Evolutionary conservation across 176 grass and related monocot genomes (phyloP), one percentile per base, ranked within the genome.

Genomic region (Aegilops umbellulata): DNA sequence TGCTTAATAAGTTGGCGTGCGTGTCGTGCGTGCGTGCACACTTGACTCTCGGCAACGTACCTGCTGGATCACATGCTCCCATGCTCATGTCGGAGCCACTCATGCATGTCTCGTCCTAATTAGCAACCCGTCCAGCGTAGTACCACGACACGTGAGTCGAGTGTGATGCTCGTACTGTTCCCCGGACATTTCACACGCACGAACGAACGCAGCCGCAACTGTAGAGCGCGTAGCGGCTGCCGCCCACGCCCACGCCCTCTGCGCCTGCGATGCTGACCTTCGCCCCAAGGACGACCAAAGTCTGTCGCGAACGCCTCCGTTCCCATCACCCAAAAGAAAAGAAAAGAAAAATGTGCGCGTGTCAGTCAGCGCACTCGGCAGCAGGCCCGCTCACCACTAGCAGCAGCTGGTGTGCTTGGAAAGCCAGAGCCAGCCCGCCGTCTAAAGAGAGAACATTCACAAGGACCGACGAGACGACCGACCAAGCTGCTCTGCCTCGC

Each of bases 401-500:
- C 22, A 25, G 31, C 36, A 42, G 39, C 39, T 26, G 7, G 23
- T 74, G 39, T 74, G 70, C 39, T 23, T 26, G 70, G 39, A 74
- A 74, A 73, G 39, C 39, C 39, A 10, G 38, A 10, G 38, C 68
- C 3, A 71, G 39, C 46, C 14, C 8, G 69, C 69, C 69, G 13
- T 72, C 34, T 36, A 41, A 71, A 74, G 70, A 23, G 39, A 74
- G 70, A 74, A 74, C 23, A 74, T 74, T 74, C 70, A 74, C 70
- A 27, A 46, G 44, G 49, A 51, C 4, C 4, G 69, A 46, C 70
- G 38, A 73, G 11, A 39, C 69, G 6, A 46, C 69, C 39, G 23
- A 26, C 70, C 38, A 17, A 74, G 70, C 39, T 38, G 67, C 65
- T 4, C 65, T 14, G 39, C 68, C 20, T 41, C 35, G 69, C 36